Evolutionary conservation across 306 rosid genomes (phyloP), one percentile per base, ranked within the genome.

Genomic region (Dicorynia guianensis): DNA sequence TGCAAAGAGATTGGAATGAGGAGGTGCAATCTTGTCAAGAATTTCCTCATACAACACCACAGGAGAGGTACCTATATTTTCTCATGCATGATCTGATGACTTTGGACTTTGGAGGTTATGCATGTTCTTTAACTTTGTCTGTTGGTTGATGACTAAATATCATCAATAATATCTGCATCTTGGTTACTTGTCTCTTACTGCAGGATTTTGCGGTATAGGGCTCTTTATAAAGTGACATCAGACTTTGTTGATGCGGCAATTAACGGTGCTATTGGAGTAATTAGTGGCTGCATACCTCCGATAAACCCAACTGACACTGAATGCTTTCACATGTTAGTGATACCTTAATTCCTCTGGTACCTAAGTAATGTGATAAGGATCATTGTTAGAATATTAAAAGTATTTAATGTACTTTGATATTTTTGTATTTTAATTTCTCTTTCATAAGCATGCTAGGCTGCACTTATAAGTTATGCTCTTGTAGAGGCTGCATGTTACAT

Each of bases 1-100:
- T 92, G 99, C 98, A 89, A 84, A 86, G 99, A 79, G 99, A 96
- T 87, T 96, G 99, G 99, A 96, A 96, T 82, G 99, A 96, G 84
- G 99, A 96, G 87, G 77, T 96, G 87, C 99, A 96, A 78, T 90
- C 99, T 54, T 96, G 99, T 80, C 90, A 98, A 57, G 99, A 96
- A 81, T 96, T 96, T 83, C 96, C 99, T 18, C 96, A 89, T 81
- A 78, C 85, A 57, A 86, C 82, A 78, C 90, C 97, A n/a, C 99
- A 96, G 82, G 99, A 96, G 84, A 89, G 99, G 99, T 96, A 74
- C 70, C 50, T 49, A 43, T 14, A 48, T 15, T 53, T 40, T 70
- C 18, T 72, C 39, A 64, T 72, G 54, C 46, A 13, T 69, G 46
- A 55, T 58, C 46, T 34, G 38, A 36, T 69, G 58, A 34, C 17